Conservation (phyloP, 2,329 filamentous ascomycete species). For the Fusarium circinatum region DNA sequence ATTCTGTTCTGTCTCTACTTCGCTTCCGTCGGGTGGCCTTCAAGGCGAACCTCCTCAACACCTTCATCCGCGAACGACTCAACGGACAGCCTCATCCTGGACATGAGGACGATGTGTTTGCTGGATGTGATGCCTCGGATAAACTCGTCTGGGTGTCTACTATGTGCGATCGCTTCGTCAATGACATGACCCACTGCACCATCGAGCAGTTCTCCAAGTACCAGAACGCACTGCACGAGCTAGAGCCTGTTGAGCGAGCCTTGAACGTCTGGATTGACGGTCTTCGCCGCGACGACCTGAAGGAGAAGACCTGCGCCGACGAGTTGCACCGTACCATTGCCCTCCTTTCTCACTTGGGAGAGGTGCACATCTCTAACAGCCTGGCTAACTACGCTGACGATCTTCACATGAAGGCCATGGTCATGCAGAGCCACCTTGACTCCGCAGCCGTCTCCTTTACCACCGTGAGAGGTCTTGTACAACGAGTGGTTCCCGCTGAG, state of each 20-base stretch:
- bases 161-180: slow-evolving; percentile 86
- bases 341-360: slow-evolving; percentile 85
- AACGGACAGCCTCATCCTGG: slow-evolving; percentile 73
- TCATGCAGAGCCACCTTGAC: slow-evolving; percentile 86
- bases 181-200: slow-evolving; percentile 81
- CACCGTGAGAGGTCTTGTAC: slow-evolving; percentile 72
- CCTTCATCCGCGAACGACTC: slow-evolving; percentile 82
- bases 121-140: slow-evolving; percentile 83
- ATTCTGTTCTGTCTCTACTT: slow-evolving; percentile 88
- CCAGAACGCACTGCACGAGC: slow-evolving; percentile 82
- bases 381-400: slow-evolving; percentile 81
- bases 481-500: slow-evolving; percentile 66
- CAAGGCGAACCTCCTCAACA: slow-evolving; percentile 83
- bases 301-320: slow-evolving; percentile 82
- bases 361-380: slow-evolving; percentile 78
- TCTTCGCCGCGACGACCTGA: slow-evolving; percentile 84
- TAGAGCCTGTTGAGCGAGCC: slow-evolving; percentile 90
- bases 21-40: slow-evolving; percentile 89
- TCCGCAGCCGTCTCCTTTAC: slow-evolving; percentile 76
- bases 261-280: slow-evolving; percentile 90
- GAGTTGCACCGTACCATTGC: slow-evolving; percentile 87
- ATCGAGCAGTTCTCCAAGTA: slow-evolving; percentile 81
- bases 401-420: slow-evolving; percentile 77
- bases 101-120: slow-evolving; percentile 81
- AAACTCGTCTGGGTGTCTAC: slow-evolving; percentile 85